phyloP scores from a whole-genome alignment of 441 rosid genomes.

The Omphalea diandra region DNA sequence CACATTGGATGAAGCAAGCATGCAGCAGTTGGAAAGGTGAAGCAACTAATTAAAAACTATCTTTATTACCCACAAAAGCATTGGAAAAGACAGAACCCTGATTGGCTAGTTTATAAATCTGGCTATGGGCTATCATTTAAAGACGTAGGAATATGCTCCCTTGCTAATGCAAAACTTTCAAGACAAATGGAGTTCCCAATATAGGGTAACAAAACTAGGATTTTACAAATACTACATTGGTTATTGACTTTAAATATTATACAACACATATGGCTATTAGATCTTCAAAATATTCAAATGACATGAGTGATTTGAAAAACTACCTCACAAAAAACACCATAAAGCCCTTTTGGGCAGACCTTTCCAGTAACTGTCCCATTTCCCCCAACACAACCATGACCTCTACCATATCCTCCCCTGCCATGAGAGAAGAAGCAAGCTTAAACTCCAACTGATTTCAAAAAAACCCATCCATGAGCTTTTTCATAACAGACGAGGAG shows the following conservation, averaged over 20 bases:
- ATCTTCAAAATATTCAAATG: slow-evolving; percentile 3
- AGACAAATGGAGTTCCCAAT: neutral
- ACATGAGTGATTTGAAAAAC: slow-evolving; percentile 2
- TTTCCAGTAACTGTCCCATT: slow-evolving; percentile 86
- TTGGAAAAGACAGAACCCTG: neutral
- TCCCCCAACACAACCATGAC: slow-evolving; percentile 61
- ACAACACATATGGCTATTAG: neutral
- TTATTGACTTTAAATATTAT: neutral
- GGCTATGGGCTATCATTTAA: neutral
- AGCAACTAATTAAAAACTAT: slow-evolving; percentile 4
- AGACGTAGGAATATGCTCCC: neutral
- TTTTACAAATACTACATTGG: neutral
- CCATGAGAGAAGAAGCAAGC: slow-evolving; percentile 18
- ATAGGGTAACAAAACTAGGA: neutral
- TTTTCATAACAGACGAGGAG: slow-evolving; percentile 5
- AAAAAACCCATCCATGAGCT: slow-evolving; percentile 9
- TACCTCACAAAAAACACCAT: slow-evolving; percentile 90
- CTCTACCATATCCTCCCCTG: slow-evolving; percentile 83
- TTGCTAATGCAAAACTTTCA: neutral
- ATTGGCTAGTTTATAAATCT: neutral
- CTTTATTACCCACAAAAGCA: neutral
- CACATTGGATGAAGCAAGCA: slow-evolving; percentile 13
- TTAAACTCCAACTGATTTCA: slow-evolving; percentile 24
- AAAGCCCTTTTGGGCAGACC: slow-evolving; percentile 85
- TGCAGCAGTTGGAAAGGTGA: slow-evolving; percentile 10